Evolutionary conservation across 208 protist genomes (phyloP).

Genomic region (Leptomonas pyrrhocoris): DNA sequence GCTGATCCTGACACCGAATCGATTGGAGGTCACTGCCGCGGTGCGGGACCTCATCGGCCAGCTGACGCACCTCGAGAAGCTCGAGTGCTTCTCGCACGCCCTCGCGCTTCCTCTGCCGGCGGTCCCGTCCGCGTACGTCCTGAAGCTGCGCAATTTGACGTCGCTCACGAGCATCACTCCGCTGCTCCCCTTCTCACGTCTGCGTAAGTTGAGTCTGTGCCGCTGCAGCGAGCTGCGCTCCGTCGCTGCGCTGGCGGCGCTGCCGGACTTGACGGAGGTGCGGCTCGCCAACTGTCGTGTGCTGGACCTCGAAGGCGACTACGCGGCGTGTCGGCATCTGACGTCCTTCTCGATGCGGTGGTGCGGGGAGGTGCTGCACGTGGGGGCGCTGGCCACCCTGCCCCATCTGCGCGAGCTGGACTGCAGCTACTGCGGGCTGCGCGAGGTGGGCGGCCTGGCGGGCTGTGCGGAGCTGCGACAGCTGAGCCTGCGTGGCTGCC

Average conservation of each 20-base stretch:
- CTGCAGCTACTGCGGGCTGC: slow-evolving; percentile 24
- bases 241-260: slow-evolving; percentile 4
- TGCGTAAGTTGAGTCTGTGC: slow-evolving; percentile 7
- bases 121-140: not conserved
- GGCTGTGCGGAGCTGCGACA: slow-evolving; percentile 12
- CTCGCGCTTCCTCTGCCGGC: slow-evolving; percentile 6
- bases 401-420: slow-evolving; percentile 18
- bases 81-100: slow-evolving; percentile 21
- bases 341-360: slow-evolving; percentile 26
- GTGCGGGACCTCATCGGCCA: slow-evolving; percentile 7
- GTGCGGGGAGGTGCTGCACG: slow-evolving; percentile 17
- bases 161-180: slow-evolving; percentile 7
- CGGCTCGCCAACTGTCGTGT: slow-evolving; percentile 10
- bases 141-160: slow-evolving; percentile 21
- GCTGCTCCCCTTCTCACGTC: not conserved
- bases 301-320: slow-evolving; percentile 13
- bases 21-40: slow-evolving; percentile 2
- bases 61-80: slow-evolving; percentile 21
- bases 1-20: slow-evolving; percentile 12
- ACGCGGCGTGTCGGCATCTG: slow-evolving; percentile 7
- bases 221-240: slow-evolving; percentile 19
- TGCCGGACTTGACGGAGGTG: slow-evolving; percentile 7
- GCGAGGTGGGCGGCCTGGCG: slow-evolving; percentile 5
- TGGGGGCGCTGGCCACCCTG: slow-evolving; percentile 18
- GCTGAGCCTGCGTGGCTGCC: slow-evolving; percentile 21